These are phyloP conservation scores for Didymella pomorum DNA, from an alignment of 2,329 filamentous ascomycete genomes.

Conservation along the genomic window DNA sequence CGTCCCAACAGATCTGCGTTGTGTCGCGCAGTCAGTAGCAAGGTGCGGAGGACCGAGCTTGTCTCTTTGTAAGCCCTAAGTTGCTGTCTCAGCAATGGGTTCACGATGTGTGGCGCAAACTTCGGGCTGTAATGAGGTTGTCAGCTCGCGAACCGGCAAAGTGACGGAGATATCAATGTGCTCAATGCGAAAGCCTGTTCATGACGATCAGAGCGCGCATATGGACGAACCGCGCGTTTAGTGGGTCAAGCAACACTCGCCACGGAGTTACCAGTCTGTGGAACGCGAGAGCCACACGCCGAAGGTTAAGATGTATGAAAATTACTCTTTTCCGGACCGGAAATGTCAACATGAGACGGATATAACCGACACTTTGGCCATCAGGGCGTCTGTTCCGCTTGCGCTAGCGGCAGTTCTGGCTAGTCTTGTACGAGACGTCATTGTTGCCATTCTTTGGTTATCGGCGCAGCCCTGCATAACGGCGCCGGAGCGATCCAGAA, in stretches of 20 bases:
- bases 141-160: neutral
- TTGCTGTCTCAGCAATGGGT: neutral
- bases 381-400: neutral
- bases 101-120: neutral
- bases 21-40: neutral
- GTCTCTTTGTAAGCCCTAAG: neutral
- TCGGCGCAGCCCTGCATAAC: slow-evolving; percentile 4
- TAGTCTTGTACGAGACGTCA: slow-evolving; percentile 5
- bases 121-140: neutral
- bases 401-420: neutral
- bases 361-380: slow-evolving; percentile 5
- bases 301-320: neutral
- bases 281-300: neutral
- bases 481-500: slow-evolving; percentile 2
- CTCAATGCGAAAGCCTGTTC: slow-evolving; percentile 1
- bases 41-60: neutral
- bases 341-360: neutral
- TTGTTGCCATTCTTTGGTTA: no score
- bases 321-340: slow-evolving; percentile 5
- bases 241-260: neutral
- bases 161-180: neutral
- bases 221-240: neutral
- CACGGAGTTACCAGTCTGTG: neutral
- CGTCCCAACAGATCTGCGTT: no score
- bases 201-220: neutral